Evolutionary conservation across 2,329 filamentous ascomycete species (phyloP).

Genomic region (Lachnellula suecica): DNA sequence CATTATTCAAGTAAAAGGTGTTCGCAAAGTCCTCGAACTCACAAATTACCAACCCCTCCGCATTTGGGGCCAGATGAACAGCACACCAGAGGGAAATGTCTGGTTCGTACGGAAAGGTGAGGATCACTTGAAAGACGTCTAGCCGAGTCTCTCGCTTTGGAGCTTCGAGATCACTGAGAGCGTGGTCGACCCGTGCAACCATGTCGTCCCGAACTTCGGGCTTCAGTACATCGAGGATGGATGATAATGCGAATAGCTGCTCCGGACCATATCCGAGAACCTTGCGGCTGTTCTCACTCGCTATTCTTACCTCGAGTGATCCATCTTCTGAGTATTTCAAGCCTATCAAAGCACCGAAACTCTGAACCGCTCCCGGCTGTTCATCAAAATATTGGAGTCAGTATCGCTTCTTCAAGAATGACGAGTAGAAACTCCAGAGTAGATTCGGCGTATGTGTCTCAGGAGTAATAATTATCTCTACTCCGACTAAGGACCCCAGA

Average conservation of each 20-base stretch:
- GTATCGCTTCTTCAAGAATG: too few species aligned
- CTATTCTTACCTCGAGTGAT: conserved; percentile 22
- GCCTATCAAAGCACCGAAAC: conserved; percentile 20
- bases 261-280: conserved; percentile 23
- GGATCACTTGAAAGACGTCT: conserved; percentile 19
- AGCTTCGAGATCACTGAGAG: conserved; percentile 6
- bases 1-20: conserved; percentile 17
- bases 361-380: conserved; percentile 26
- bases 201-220: conserved; percentile 18
- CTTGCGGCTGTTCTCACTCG: conserved; percentile 22
- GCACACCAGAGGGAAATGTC: conserved; percentile 24
- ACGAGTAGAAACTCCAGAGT: too few species aligned
- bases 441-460: too few species aligned
- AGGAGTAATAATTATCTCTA: too few species aligned
- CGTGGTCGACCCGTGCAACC: conserved; percentile 15
- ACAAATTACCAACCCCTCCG: conserved; percentile 22
- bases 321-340: conserved; percentile 14
- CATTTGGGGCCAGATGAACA: conserved; percentile 14
- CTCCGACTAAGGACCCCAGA: too few species aligned
- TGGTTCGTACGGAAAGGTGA: conserved; percentile 5
- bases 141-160: conserved; percentile 15
- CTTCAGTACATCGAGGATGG: conserved; percentile 22
- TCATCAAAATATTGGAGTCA: too few species aligned
- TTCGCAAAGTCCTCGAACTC: conserved; percentile 25
- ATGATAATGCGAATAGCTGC: conserved; percentile 19